Evolutionary conservation across 2,329 filamentous ascomycete genomes (phyloP).

Genomic region (Cercospora sojina): DNA sequence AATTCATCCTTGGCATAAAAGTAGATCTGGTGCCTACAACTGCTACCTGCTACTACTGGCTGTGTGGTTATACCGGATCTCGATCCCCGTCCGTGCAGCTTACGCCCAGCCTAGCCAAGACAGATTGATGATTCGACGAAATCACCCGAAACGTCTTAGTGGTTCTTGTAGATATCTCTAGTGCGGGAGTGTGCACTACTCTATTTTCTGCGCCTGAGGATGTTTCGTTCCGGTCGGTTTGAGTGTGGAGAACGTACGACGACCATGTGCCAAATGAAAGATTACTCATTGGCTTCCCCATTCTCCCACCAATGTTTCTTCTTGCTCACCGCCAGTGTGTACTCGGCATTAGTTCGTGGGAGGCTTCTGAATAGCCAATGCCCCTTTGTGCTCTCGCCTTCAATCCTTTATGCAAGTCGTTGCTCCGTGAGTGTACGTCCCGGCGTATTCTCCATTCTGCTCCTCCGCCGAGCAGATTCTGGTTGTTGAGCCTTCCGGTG

Average conservation of each 20-base stretch:
- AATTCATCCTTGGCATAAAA: background rate
- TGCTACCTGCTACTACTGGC: background rate
- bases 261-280: no score
- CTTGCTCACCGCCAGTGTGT: no score
- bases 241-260: no score
- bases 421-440: background rate
- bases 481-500: no score
- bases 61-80: background rate
- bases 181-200: no score
- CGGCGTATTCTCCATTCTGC: background rate
- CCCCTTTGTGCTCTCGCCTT: background rate
- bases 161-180: no score
- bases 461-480: background rate
- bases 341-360: background rate
- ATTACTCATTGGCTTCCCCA: no score
- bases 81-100: background rate
- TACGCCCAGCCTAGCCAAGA: background rate
- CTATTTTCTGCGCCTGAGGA: no score
- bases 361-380: background rate
- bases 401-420: background rate
- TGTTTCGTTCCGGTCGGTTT: no score
- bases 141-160: no score
- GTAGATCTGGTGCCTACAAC: background rate
- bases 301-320: no score
- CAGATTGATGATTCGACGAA: background rate